Conservation (phyloP, 495 filamentous ascomycete genomes). For the Xylaria nigripes region DNA sequence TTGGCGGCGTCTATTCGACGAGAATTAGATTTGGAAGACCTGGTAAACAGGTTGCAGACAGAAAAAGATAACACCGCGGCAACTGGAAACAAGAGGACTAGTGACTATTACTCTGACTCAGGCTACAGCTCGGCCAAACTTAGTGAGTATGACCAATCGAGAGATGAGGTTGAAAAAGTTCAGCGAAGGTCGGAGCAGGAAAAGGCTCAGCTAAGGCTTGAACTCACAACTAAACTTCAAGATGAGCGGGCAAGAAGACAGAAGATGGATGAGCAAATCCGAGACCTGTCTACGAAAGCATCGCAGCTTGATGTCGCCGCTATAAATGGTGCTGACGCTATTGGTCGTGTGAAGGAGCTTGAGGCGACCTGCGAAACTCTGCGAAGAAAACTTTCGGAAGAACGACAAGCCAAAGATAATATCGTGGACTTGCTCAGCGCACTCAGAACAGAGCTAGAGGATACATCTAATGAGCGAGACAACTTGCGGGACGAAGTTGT, state of each 20-base stretch:
- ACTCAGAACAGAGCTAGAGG: conserved; percentile 72
- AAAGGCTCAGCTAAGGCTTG: conserved; percentile 75
- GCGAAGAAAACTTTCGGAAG: conserved; percentile 71
- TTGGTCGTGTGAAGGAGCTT: conserved; percentile 59
- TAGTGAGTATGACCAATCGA: conserved; percentile 57
- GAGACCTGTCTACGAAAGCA: conserved; percentile 67
- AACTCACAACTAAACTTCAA: conserved; percentile 72
- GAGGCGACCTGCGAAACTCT: conserved; percentile 73
- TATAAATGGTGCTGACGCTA: conserved; percentile 39
- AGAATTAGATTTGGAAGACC: conserved; percentile 94
- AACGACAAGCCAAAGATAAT: conserved; percentile 82
- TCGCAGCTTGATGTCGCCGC: conserved; percentile 45
- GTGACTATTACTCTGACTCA: conserved; percentile 96
- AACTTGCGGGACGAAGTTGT: conserved; percentile 82
- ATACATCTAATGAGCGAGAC: conserved; percentile 79
- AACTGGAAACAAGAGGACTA: conserved; percentile 67
- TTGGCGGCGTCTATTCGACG: conserved; percentile 84
- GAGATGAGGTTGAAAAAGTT: conserved; percentile 77
- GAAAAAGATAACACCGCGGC: conserved; percentile 55
- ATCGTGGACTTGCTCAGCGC: conserved; percentile 85
- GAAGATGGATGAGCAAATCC: conserved; percentile 71
- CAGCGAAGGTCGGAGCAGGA: conserved; percentile 85
- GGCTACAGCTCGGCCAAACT: conserved; percentile 74
- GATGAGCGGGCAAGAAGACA: conserved; percentile 71
- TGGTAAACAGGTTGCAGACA: conserved; percentile 76